phyloP scores from a whole-genome alignment of 768 basidiomycete genomes.

The Tylopilus subfusipes region DNA sequence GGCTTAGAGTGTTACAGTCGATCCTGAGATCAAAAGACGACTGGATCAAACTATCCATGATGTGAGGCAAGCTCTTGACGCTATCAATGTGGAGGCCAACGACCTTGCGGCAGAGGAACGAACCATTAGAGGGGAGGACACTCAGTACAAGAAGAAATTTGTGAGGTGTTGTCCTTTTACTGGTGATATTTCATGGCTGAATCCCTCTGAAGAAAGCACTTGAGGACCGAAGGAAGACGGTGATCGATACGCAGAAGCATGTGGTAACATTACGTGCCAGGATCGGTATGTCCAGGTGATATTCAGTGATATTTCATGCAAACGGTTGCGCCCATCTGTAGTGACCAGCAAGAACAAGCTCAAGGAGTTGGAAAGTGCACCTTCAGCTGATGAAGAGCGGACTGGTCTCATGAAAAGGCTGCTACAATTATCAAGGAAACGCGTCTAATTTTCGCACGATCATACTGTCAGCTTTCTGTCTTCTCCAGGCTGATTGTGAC shows the following conservation, averaged over 20 bases:
- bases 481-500: not conserved
- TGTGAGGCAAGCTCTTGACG: slow-evolving; percentile 40
- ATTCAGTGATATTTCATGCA: not conserved
- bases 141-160: slow-evolving; percentile 33
- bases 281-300: slow-evolving; percentile 37
- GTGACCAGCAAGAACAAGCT: slow-evolving; percentile 37
- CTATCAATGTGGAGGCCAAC: slow-evolving; percentile 39
- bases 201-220: slow-evolving; percentile 14
- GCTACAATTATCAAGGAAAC: slow-evolving; percentile 44
- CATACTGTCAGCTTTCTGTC: slow-evolving; percentile 45
- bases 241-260: slow-evolving; percentile 31
- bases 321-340: slow-evolving; percentile 15
- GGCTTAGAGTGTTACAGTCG: slow-evolving; percentile 45
- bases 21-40: slow-evolving; percentile 52
- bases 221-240: slow-evolving; percentile 25
- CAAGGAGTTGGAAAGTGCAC: slow-evolving; percentile 38
- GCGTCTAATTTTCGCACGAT: slow-evolving; percentile 51
- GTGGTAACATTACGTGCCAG: slow-evolving; percentile 34
- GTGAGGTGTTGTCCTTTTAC: slow-evolving; percentile 12
- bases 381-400: slow-evolving; percentile 48
- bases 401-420: slow-evolving; percentile 43
- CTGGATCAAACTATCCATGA: slow-evolving; percentile 47
- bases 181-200: slow-evolving; percentile 2
- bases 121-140: slow-evolving; percentile 30
- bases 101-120: slow-evolving; percentile 38